A percentile compares a stretch with the other conserved stretches of the same genome.
Evolutionary conservation across 139 green algal genomes (phyloP).

Genomic region (Ulvella scutata): DNA sequence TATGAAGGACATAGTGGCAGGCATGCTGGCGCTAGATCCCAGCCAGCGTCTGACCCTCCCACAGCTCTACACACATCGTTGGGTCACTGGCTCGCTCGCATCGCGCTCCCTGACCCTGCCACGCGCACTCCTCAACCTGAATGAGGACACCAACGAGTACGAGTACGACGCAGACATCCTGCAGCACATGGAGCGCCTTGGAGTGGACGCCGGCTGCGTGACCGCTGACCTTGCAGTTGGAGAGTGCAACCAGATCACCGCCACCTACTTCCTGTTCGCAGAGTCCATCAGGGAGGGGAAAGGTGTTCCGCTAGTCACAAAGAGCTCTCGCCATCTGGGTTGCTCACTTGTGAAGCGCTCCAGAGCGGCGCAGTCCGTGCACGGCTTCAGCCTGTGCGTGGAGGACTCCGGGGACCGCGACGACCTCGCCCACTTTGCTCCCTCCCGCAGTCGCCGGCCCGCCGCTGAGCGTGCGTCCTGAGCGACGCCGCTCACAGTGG

Average conservation of each 20-base stretch:
- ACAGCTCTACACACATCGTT: slow-evolving; percentile 6
- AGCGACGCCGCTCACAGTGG: too few species aligned
- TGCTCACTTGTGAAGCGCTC: background rate
- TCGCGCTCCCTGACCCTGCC: background rate
- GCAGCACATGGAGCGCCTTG: background rate
- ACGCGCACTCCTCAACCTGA: background rate
- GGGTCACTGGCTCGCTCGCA: background rate
- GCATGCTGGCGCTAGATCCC: slow-evolving; percentile 54
- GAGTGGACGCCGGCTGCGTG: background rate
- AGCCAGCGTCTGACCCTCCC: slow-evolving; percentile 30
- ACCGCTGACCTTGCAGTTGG: slow-evolving; percentile 11
- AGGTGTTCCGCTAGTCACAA: background rate
- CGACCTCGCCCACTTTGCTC: background rate
- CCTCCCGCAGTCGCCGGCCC: background rate
- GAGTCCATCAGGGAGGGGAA: slow-evolving; percentile 14
- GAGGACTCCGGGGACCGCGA: background rate
- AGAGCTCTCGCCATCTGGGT: background rate
- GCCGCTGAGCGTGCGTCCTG: too few species aligned
- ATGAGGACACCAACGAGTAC: background rate
- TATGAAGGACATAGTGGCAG: slow-evolving; percentile 29
- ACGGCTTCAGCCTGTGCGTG: background rate
- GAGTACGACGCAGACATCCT: slow-evolving; percentile 5
- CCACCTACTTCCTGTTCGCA: slow-evolving; percentile 39
- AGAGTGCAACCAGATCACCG: slow-evolving; percentile 33
- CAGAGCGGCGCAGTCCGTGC: background rate